Percentiles rank a stretch among this genome's conserved stretches.
Evolutionary conservation across 2,329 filamentous ascomycete species (phyloP).

Genomic region (Colletotrichum abscissum): DNA sequence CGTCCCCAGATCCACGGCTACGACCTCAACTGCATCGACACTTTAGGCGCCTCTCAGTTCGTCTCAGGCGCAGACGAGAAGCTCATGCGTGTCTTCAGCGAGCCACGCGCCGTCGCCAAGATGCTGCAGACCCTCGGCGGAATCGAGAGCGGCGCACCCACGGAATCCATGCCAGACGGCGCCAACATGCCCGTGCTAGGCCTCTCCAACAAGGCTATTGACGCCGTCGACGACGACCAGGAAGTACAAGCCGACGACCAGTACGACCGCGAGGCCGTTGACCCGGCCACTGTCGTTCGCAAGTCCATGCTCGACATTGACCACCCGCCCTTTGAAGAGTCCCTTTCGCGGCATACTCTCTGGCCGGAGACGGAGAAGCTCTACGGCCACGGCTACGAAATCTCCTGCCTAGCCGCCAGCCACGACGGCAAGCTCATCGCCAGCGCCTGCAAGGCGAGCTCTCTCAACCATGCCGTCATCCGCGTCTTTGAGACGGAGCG

Average conservation of each 20-base stretch:
- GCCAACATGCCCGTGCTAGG: slow-evolving; percentile 96
- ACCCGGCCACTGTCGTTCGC: slow-evolving; percentile 65
- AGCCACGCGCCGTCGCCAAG: slow-evolving; percentile 84
- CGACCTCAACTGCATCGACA: slow-evolving; percentile 93
- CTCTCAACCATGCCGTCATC: slow-evolving; percentile 93
- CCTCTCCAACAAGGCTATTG: slow-evolving; percentile 93
- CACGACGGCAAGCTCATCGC: slow-evolving; percentile 82
- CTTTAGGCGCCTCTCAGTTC: slow-evolving; percentile 79
- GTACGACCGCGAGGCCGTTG: slow-evolving; percentile 64
- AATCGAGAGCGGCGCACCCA: slow-evolving; percentile 54
- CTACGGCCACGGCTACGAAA: slow-evolving; percentile 97
- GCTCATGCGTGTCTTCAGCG: slow-evolving; percentile 92
- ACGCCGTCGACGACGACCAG: slow-evolving; percentile 63
- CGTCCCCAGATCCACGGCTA: slow-evolving; percentile 98
- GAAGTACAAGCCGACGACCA: slow-evolving; percentile 57
- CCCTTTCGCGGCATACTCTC: slow-evolving; percentile 87
- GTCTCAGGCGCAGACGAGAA: slow-evolving; percentile 98
- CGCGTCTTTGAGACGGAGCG: slow-evolving; percentile 86
- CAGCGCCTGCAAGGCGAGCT: slow-evolving; percentile 92
- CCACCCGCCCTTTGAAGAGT: slow-evolving; percentile 89
- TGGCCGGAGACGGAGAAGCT: slow-evolving; percentile 98
- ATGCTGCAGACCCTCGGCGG: slow-evolving; percentile 77
- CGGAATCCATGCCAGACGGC: slow-evolving; percentile 77
- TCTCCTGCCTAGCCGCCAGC: slow-evolving; percentile 85
- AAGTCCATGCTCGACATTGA: slow-evolving; percentile 73